Percentiles rank a stretch among this genome's conserved stretches.
These are phyloP conservation scores for Clathrus columnatus DNA, from an alignment of 768 basidiomycete species.

Conservation along the genomic window DNA sequence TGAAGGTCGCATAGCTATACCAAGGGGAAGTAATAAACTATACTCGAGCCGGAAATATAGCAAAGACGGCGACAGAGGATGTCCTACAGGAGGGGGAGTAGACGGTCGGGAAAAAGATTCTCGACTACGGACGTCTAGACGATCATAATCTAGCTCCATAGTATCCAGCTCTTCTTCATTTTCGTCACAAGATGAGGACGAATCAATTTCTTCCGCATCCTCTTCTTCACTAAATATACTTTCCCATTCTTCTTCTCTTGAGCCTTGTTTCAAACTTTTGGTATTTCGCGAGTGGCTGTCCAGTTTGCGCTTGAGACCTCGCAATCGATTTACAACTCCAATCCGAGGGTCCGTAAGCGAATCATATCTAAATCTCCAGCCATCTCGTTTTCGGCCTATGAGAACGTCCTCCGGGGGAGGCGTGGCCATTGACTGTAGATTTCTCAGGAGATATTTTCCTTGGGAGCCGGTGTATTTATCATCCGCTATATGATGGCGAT, in stretches of 20 bases:
- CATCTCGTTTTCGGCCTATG: conserved; percentile 5
- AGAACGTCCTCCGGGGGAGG: not conserved
- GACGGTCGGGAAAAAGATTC: conserved; percentile 41
- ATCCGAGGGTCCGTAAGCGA: conserved; percentile 65
- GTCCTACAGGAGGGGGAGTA: conserved; percentile 63
- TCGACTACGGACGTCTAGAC: conserved; percentile 11
- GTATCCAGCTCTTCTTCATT: conserved; percentile 29
- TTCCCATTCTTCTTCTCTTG: conserved; percentile 42
- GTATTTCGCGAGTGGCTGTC: conserved; percentile 28
- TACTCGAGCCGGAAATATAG: conserved; percentile 65
- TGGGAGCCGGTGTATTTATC: conserved; percentile 51
- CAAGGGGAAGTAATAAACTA: conserved; percentile 48
- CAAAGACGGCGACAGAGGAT: conserved; percentile 62
- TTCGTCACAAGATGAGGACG: conserved; percentile 33
- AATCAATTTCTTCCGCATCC: conserved; percentile 25
- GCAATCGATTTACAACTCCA: conserved; percentile 56
- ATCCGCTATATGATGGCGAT: conserved; percentile 52
- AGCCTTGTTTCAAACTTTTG: conserved; percentile 36
- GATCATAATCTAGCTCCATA: conserved; percentile 20
- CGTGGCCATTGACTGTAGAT: conserved; percentile 15
- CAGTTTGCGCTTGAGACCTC: conserved; percentile 64
- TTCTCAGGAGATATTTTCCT: conserved; percentile 70
- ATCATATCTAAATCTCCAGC: conserved; percentile 48
- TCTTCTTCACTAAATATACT: conserved; percentile 26
- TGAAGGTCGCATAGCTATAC: conserved; percentile 51